Base-by-base conservation (phyloP, 148 eudicot genomes). In the Vaccinium macrocarpon region DNA sequence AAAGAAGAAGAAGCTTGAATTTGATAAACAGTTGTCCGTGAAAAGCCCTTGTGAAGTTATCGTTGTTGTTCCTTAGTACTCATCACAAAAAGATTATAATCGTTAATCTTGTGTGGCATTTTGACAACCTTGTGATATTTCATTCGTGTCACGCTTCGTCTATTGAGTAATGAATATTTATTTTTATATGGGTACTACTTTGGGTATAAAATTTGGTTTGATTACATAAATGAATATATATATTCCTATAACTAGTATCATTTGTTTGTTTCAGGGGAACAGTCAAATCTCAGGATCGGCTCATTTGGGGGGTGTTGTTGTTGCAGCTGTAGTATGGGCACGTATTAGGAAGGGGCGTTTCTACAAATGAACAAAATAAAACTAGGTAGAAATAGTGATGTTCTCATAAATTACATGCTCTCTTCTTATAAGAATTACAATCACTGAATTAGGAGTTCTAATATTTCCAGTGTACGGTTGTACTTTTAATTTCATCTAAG, bases 261-360 rank as follows among this genome's bases (percentile, higher is more conserved):
- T 18, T 59, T 81, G 10, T 29, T 55, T 52, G 76, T 76, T 87
- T 73, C 97, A 95, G 97, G 98, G 98, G 13, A 91, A 95, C 79
- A 82, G 84, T 76, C 87, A 83, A 82, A 78, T 95, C 83, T 93
- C 97, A 27, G 97, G 97, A 80, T 88, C 98, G 10, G 96, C 94
- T 82, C 97, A 93, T 84, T 87, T 95, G 88, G 98, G 98, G 52
- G 98, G 98, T 55, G 98, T 94, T 52, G 84, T 88, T 11, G 95
- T 94, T 84, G 96, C 96, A 52, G 98, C 92, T 23, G 14, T 90
- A 49, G 92, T 95, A 48, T 94, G 95, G 96, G 85, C 88, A 10
- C 86, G 82, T 8, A 48, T 86, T 13, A 90, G 87, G 82, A 89
- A 85, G 86, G 85, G 93, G 2, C 88, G 89, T 27, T 92, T 92